A percentile compares a stretch with the other conserved stretches of the same genome.
Conservation (phyloP, 129 eudicot species). For the Flaveria bidentis region DNA sequence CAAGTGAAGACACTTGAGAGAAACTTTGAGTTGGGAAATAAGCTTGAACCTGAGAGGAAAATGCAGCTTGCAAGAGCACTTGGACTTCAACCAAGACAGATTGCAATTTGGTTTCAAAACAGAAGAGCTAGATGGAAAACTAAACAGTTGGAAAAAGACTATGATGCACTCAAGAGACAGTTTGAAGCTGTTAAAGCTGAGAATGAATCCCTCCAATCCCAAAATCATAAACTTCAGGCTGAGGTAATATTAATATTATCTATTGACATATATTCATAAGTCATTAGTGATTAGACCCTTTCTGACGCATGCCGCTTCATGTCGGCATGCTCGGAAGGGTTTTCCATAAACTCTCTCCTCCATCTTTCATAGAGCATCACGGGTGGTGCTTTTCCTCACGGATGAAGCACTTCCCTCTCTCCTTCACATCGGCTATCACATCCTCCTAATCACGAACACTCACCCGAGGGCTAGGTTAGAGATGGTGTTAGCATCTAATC, state of each 20-base stretch:
- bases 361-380: too few species aligned
- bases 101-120: slow-evolving; percentile 98
- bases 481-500: background rate
- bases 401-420: too few species aligned
- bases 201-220: slow-evolving; percentile 84
- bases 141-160: slow-evolving; percentile 92
- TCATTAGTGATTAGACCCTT: background rate
- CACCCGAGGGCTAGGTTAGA: too few species aligned
- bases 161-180: slow-evolving; percentile 79
- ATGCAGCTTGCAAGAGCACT: slow-evolving; percentile 96
- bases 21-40: slow-evolving; percentile 89
- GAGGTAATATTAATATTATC: slow-evolving; percentile 52
- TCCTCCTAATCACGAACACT: too few species aligned
- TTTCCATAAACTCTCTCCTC: too few species aligned
- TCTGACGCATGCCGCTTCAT: too few species aligned
- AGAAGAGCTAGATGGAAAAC: slow-evolving; percentile 99
- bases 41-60: slow-evolving; percentile 97
- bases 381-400: too few species aligned
- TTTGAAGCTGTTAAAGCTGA: slow-evolving; percentile 89
- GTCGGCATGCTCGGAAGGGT: too few species aligned
- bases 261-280: background rate
- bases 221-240: slow-evolving; percentile 81
- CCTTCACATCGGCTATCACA: too few species aligned
- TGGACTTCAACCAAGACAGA: slow-evolving; percentile 96
- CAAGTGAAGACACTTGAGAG: slow-evolving; percentile 95